Conservation (phyloP, 2,329 filamentous ascomycete species). For the Chaetomium globosum region DNA sequence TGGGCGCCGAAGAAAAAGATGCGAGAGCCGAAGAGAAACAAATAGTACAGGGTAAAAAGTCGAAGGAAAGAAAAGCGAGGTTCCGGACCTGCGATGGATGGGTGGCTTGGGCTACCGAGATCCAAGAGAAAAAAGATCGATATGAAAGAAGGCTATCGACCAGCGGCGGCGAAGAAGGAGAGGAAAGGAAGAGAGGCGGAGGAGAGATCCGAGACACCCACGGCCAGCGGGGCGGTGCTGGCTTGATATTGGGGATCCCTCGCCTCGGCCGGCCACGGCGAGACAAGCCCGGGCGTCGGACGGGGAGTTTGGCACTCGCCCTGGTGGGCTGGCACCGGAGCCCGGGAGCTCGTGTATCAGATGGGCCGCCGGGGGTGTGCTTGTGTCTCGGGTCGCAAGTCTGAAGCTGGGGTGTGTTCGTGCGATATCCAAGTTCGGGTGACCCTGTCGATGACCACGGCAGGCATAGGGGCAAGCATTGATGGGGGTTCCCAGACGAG, state of each 20-base stretch:
- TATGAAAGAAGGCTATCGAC: conserved; percentile 58
- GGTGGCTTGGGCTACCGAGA: conserved; percentile 37
- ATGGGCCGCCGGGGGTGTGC: conserved; percentile 40
- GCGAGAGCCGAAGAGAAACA: conserved; percentile 35
- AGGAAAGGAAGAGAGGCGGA: conserved; percentile 39
- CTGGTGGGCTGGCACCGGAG: conserved; percentile 45
- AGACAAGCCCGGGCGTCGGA: conserved; percentile 27
- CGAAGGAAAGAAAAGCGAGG: conserved; percentile 46
- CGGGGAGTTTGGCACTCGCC: conserved; percentile 37
- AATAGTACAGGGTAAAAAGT: conserved; percentile 39
- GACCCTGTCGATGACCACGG: conserved; percentile 56
- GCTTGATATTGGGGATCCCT: conserved; percentile 39
- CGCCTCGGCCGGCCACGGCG: conserved; percentile 22
- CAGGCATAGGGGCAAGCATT: conserved; percentile 58
- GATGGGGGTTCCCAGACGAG: conserved; percentile 28
- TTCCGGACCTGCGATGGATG: conserved; percentile 56
- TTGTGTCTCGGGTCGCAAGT: conserved; percentile 47
- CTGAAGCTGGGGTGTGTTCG: conserved; percentile 46
- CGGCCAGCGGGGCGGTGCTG: conserved; percentile 35
- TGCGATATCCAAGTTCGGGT: conserved; percentile 54
- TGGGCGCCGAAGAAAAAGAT: conserved; percentile 32
- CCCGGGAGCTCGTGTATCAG: conserved; percentile 48
- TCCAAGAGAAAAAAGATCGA: conserved; percentile 46
- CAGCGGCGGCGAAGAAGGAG: conserved; percentile 45
- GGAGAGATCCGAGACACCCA: conserved; percentile 32